Evolutionary conservation across 1,284 basidiomycete species (phyloP).

Genomic region (Cutaneotrichosporon sp.): DNA sequence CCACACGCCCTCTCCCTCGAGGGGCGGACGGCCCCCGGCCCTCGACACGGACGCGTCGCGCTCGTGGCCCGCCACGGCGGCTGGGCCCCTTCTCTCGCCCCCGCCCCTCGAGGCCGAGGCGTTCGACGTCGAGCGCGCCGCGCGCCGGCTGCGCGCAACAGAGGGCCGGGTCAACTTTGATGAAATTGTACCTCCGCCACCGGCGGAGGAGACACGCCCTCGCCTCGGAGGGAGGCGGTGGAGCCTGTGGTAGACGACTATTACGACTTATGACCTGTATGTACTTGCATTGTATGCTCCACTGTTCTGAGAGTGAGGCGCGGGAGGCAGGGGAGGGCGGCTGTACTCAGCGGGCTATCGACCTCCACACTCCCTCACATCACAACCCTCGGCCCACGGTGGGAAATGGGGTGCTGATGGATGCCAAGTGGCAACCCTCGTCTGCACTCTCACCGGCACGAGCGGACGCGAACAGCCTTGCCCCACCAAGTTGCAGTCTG

Average conservation of each 20-base stretch:
- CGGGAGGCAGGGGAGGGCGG: too few species aligned
- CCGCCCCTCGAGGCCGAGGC: background rate
- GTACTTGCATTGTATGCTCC: background rate
- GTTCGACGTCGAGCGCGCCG: constrained; percentile 20
- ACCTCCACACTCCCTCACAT: too few species aligned
- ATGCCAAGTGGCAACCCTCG: too few species aligned
- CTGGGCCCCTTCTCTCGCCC: background rate
- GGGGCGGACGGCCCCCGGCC: background rate
- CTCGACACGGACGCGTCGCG: background rate
- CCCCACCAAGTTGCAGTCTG: too few species aligned
- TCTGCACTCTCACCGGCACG: too few species aligned
- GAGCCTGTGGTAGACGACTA: constrained; percentile 12
- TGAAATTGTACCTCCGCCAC: constrained; percentile 18
- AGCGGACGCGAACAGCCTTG: too few species aligned
- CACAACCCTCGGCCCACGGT: too few species aligned
- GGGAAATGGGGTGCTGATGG: too few species aligned
- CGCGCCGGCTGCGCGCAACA: constrained; percentile 6
- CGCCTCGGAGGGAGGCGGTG: constrained; percentile 3
- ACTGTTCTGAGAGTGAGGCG: too few species aligned
- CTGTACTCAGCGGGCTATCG: too few species aligned
- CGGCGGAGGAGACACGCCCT: constrained; percentile 8
- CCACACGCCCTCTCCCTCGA: background rate
- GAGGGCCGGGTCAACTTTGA: constrained; percentile 18
- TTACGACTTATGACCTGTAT: background rate
- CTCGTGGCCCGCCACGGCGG: constrained; percentile 4